phyloP scores from a whole-genome alignment of 202 grass and related monocot species.

The Panicum hallii region DNA sequence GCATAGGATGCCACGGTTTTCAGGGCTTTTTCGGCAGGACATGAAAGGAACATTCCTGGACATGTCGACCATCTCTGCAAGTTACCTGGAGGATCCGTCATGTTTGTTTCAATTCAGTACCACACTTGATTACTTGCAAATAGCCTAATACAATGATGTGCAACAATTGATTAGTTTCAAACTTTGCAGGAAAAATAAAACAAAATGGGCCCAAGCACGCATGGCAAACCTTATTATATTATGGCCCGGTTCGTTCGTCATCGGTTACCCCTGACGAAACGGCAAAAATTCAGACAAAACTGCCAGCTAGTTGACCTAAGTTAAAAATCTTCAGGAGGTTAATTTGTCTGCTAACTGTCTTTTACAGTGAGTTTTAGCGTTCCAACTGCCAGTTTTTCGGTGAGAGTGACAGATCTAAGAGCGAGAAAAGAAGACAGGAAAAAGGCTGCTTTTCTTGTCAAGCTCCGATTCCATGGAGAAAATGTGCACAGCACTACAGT shows the following conservation, averaged over 20 bases:
- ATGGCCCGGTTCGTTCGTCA: neutral
- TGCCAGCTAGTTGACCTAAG: neutral
- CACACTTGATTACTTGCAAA: neutral
- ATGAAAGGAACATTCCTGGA: conserved; percentile 52
- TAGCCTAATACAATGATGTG: conserved; percentile 1
- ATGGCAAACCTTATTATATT: neutral
- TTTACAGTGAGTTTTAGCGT: conserved; percentile 11
- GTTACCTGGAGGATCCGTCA: conserved; percentile 33
- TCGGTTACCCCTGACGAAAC: neutral
- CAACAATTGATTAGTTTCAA: neutral
- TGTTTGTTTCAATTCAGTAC: conserved; percentile 7
- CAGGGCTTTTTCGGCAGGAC: conserved; percentile 46
- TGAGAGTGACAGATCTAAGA: conserved; percentile 46
- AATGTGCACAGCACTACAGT: conserved; percentile 32
- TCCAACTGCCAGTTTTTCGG: conserved; percentile 32
- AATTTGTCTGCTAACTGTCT: conserved; percentile 36
- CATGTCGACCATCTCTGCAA: conserved; percentile 38
- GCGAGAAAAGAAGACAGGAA: neutral
- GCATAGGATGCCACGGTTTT: conserved; percentile 46
- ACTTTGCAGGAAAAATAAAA: too few species aligned
- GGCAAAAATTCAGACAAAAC: neutral
- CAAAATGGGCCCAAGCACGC: neutral
- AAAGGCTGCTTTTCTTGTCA: conserved; percentile 37
- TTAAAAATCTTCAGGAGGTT: neutral
- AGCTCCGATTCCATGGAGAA: conserved; percentile 39